Evolutionary conservation across 257 asterid species (phyloP), one percentile per base, ranked within the genome.

Genomic region (Nicotiana knightiana): DNA sequence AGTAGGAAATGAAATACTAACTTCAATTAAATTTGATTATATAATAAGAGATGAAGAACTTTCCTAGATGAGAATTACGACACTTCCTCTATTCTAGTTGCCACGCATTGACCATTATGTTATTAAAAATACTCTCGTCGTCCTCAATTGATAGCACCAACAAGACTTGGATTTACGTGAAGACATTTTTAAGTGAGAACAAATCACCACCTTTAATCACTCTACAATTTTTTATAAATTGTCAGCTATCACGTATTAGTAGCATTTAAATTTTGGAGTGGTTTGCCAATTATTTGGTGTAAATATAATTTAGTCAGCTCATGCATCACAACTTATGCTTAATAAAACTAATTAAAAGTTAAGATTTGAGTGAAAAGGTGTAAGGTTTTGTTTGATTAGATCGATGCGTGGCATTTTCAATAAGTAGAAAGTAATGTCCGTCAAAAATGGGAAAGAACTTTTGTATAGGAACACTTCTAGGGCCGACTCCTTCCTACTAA

Each of bases 211-310:
- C 16, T 51, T 75, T 75, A 51, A 75, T 11, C 37, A 24, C 48
- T 71, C 78, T 12, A 46, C 48, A 43, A 43, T 71, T 71, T 43
- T 21, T 21, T 5, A 0, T 5, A 1, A 11, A 26, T 21, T 24
- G 79, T 26, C 63, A 39, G 46, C 12, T 75, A 51, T 51, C 79
- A 26, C 43, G 6, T 43, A 39, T 32, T 71, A 51, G 58, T 26
- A 75, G 2, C 63, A 48, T 75, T 70, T 59, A 70, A 13, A 48
- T 59, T 26, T 62, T 21, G 77, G 48, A 80, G 84, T 84, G 10
- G 86, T 84, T 84, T 80, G 84, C 86, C 86, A 59, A 80, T 70
- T 26, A 16, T 28, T 43, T 30, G 62, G 24, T 37, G 84, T 51
- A 6, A 83, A 80, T 48, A 75, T 51, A 48, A 28, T 51, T 61